phyloP scores from a whole-genome alignment of 1,284 basidiomycete species.

The Neonothopanus nambi region DNA sequence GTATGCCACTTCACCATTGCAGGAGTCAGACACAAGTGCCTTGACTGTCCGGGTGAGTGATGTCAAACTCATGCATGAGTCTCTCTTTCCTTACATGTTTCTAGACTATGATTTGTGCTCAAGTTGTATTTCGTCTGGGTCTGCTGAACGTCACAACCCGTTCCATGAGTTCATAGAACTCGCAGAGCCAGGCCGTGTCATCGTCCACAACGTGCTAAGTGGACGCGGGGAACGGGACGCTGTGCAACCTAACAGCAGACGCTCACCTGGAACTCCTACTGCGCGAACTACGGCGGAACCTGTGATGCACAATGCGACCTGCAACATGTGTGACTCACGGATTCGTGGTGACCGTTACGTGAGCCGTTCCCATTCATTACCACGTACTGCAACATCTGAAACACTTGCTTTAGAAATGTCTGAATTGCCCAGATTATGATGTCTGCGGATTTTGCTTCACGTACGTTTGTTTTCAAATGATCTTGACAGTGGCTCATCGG shows the following conservation, averaged over 20 bases:
- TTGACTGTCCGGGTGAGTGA: slow-evolving; percentile 64
- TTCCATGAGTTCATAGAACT: slow-evolving; percentile 74
- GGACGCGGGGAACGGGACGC: slow-evolving; percentile 34
- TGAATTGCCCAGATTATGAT: slow-evolving; percentile 75
- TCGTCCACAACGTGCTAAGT: slow-evolving; percentile 59
- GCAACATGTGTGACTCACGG: slow-evolving; percentile 73
- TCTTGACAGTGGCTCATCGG: slow-evolving; percentile 2
- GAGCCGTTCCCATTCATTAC: slow-evolving; percentile 29
- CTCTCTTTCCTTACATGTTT: background rate
- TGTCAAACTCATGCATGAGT: background rate
- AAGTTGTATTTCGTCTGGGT: slow-evolving; percentile 46
- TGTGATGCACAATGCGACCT: slow-evolving; percentile 59
- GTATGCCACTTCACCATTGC: slow-evolving; percentile 52
- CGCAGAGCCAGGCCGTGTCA: slow-evolving; percentile 58
- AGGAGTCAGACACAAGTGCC: slow-evolving; percentile 72
- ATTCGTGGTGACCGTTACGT: slow-evolving; percentile 73
- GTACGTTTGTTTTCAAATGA: slow-evolving; percentile 31
- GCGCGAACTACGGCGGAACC: slow-evolving; percentile 20
- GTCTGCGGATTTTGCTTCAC: slow-evolving; percentile 72
- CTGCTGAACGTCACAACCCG: slow-evolving; percentile 49
- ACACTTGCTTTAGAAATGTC: slow-evolving; percentile 57
- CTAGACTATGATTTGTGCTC: slow-evolving; percentile 74
- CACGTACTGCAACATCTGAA: slow-evolving; percentile 7
- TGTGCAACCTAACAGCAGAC: slow-evolving; percentile 6
- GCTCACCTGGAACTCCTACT: slow-evolving; percentile 18